Conservation (phyloP, 2,329 filamentous ascomycete genomes). For the Arthrobotrys sphaeroides region DNA sequence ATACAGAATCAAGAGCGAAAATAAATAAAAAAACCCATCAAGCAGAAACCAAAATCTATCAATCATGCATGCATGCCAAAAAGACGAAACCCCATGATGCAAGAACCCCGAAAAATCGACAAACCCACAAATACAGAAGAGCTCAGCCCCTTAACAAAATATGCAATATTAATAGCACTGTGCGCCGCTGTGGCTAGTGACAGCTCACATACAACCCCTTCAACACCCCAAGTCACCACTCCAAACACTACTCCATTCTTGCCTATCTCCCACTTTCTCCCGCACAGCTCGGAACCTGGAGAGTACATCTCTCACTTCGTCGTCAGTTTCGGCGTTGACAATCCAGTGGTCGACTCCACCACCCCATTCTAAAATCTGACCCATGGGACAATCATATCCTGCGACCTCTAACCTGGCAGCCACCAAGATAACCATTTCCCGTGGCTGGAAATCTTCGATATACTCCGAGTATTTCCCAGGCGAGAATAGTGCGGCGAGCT, state of each 20-base stretch:
- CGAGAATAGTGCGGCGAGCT: conserved; percentile 44
- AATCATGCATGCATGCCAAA: not conserved
- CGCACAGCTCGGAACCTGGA: conserved; percentile 28
- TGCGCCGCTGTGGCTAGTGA: not conserved
- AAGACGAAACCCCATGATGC: not conserved
- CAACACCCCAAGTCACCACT: conserved; percentile 39
- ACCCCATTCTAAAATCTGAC: conserved; percentile 32
- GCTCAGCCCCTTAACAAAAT: not conserved
- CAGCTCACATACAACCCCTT: not conserved
- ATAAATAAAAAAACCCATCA: not conserved
- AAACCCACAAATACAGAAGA: not conserved
- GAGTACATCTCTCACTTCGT: conserved; percentile 51
- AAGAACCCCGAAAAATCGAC: not conserved
- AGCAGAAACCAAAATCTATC: not conserved
- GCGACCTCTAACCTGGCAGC: conserved; percentile 37
- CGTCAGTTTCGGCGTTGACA: conserved; percentile 47
- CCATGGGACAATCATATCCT: conserved; percentile 34
- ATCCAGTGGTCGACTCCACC: conserved; percentile 33
- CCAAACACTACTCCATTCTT: conserved; percentile 50
- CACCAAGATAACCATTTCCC: conserved; percentile 45
- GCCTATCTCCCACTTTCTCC: conserved; percentile 37
- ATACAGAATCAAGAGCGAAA: not conserved
- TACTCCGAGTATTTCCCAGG: conserved; percentile 39
- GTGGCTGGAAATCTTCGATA: conserved; percentile 29
- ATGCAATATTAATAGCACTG: not conserved